A percentile compares a stretch with the other conserved stretches of the same genome.
phyloP scores from a whole-genome alignment of 1,139 yeast genomes.

The Scheffersomyces quercinus region DNA sequence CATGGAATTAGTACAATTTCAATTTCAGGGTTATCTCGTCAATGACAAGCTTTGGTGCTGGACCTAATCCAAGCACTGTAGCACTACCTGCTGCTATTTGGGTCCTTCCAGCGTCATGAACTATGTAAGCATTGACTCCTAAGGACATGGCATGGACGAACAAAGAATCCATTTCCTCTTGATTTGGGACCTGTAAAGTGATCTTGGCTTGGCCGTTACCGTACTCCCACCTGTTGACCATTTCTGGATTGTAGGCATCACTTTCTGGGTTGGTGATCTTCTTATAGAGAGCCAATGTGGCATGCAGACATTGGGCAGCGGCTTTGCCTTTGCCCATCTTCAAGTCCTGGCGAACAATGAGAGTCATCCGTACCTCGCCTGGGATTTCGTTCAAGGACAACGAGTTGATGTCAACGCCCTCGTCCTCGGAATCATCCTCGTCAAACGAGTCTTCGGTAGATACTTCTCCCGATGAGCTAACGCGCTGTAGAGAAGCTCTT shows the following conservation, averaged over 20 bases:
- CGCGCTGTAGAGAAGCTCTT: neutral
- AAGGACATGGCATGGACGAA: slow-evolving; percentile 80
- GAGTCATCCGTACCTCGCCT: slow-evolving; percentile 85
- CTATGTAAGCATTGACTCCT: slow-evolving; percentile 75
- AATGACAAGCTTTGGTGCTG: slow-evolving; percentile 84
- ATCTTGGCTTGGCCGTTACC: slow-evolving; percentile 92
- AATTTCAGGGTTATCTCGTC: slow-evolving; percentile 81
- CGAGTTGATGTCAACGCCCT: slow-evolving; percentile 57
- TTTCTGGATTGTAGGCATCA: slow-evolving; percentile 56
- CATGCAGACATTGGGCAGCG: slow-evolving; percentile 98
- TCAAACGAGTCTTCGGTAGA: slow-evolving; percentile 35
- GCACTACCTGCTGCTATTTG: slow-evolving; percentile 95
- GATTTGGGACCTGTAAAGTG: slow-evolving; percentile 72
- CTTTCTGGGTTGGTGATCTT: slow-evolving; percentile 57
- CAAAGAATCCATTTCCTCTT: slow-evolving; percentile 75
- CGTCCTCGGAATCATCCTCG: slow-evolving; percentile 35
- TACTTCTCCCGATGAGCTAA: slow-evolving; percentile 25
- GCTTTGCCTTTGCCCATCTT: slow-evolving; percentile 94
- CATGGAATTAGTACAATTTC: slow-evolving; percentile 59
- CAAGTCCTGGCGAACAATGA: slow-evolving; percentile 84
- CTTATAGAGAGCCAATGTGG: slow-evolving; percentile 88
- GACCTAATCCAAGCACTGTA: slow-evolving; percentile 93
- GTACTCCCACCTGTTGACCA: slow-evolving; percentile 76
- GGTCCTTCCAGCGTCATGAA: slow-evolving; percentile 96
- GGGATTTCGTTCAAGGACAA: slow-evolving; percentile 58